These are phyloP conservation scores for Tinospora cordifolia DNA, from an alignment of 164 flowering plant species.

Conservation along the genomic window DNA sequence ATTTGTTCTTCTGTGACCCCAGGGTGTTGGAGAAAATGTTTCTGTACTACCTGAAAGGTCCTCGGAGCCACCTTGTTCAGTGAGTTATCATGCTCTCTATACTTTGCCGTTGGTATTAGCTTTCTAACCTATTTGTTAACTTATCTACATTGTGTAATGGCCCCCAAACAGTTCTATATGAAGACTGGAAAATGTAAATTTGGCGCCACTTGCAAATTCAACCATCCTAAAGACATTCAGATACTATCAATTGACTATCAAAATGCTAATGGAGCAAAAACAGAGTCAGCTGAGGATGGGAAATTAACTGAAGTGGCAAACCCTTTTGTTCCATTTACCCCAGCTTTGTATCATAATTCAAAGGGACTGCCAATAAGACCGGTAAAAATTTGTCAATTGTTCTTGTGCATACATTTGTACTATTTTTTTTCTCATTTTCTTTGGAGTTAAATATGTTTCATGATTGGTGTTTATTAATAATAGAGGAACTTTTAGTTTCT, in stretches of 20 bases:
- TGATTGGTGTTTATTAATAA: too few species aligned
- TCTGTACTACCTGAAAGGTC: constrained; percentile 80
- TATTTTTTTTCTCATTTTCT: too few species aligned
- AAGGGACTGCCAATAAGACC: constrained; percentile 90
- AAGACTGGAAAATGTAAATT: constrained; percentile 91
- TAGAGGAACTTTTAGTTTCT: too few species aligned
- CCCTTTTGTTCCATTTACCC: constrained; percentile 32
- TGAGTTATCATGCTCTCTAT: constrained; percentile 30
- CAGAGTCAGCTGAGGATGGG: constrained; percentile 22
- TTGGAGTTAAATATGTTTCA: too few species aligned
- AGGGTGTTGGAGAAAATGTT: constrained; percentile 39
- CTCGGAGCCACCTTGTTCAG: constrained; percentile 77
- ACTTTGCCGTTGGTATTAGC: neutral
- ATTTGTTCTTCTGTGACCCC: constrained; percentile 10
- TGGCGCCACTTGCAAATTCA: constrained; percentile 76
- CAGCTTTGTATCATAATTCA: constrained; percentile 58
- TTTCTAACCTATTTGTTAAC: constrained; percentile 4
- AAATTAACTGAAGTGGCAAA: constrained; percentile 23
- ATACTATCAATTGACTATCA: constrained; percentile 36
- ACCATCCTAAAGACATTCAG: constrained; percentile 80
- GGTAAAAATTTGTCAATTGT: constrained; percentile 38
- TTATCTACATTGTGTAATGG: neutral
- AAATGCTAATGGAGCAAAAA: constrained; percentile 26
- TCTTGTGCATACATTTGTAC: neutral
- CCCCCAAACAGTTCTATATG: constrained; percentile 60